Percentiles rank a stretch among this genome's conserved stretches.
These are phyloP conservation scores for Pyrenopolyporus hunteri DNA, from an alignment of 495 filamentous ascomycete species.

Conservation along the genomic window DNA sequence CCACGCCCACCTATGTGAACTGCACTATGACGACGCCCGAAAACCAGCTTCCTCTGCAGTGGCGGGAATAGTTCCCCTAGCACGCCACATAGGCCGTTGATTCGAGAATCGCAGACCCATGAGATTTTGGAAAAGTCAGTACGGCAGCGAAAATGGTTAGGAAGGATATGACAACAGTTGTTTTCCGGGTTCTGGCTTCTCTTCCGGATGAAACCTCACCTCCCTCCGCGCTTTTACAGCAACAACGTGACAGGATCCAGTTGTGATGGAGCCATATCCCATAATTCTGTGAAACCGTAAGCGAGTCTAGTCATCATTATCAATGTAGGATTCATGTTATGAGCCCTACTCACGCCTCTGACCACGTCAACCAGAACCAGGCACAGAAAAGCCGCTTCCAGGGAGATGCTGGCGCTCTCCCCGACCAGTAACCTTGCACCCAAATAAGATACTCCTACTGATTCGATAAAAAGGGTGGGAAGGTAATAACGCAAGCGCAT, in stretches of 20 bases:
- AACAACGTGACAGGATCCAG: constrained; percentile 40
- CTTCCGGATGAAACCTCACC: constrained; percentile 23
- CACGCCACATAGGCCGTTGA: constrained; percentile 51
- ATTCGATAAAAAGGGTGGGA: constrained; percentile 40
- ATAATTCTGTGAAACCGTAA: constrained; percentile 50
- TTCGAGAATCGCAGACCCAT: constrained; percentile 52
- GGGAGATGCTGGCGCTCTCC: constrained; percentile 41
- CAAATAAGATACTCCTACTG: constrained; percentile 36
- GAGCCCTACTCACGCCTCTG: constrained; percentile 39
- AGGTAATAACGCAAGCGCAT: constrained; percentile 40
- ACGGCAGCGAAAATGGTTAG: constrained; percentile 47
- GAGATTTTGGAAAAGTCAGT: constrained; percentile 45
- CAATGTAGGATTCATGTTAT: background rate
- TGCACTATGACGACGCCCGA: constrained; percentile 46
- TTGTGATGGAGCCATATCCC: constrained; percentile 45
- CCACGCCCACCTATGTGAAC: constrained; percentile 45
- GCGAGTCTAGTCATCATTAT: background rate
- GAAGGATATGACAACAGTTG: constrained; percentile 44
- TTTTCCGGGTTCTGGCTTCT: constrained; percentile 30
- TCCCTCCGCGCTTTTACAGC: constrained; percentile 39
- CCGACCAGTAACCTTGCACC: constrained; percentile 41
- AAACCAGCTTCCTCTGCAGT: constrained; percentile 50
- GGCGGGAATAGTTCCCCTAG: constrained; percentile 44
- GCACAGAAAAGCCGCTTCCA: constrained; percentile 40
- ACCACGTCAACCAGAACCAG: constrained; percentile 38